Conservation (phyloP, 2,329 filamentous ascomycete species). For the Tolypocladium sp. region DNA sequence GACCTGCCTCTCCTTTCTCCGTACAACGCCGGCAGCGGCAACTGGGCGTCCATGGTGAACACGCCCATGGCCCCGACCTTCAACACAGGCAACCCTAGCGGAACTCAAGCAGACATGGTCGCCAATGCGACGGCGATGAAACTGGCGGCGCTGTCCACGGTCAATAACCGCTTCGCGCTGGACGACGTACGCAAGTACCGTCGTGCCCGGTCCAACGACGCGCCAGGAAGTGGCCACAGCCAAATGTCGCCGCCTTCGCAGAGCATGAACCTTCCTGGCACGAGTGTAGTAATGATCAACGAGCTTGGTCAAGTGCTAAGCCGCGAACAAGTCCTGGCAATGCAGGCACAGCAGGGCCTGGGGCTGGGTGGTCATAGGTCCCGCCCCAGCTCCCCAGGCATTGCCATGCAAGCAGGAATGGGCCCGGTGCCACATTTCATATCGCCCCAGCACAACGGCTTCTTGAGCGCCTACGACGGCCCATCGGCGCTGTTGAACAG, state of each 20-base stretch:
- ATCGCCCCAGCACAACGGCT: conserved; percentile 90
- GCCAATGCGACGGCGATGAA: conserved; percentile 99
- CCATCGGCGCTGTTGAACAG: conserved; percentile 60
- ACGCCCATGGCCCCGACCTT: conserved; percentile 93
- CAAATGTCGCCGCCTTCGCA: conserved; percentile 60
- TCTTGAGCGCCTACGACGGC: conserved; percentile 79
- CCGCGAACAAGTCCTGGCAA: conserved; percentile 72
- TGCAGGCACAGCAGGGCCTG: conserved; percentile 61
- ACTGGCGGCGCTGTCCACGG: conserved; percentile 87
- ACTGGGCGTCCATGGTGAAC: conserved; percentile 98
- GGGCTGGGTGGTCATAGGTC: conserved; percentile 64
- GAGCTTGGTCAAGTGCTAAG: conserved; percentile 83
- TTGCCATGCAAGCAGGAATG: conserved; percentile 65
- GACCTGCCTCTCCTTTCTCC: conserved; percentile 84
- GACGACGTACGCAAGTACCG: conserved; percentile 97
- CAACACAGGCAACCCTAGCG: conserved; percentile 40
- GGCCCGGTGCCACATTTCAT: conserved; percentile 61
- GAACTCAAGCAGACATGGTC: conserved; percentile 88
- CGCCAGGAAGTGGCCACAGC: conserved; percentile 50
- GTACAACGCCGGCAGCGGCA: conserved; percentile 69
- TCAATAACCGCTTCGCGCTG: conserved; percentile 94
- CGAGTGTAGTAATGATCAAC: conserved; percentile 89
- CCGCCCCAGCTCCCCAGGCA: conserved; percentile 79
- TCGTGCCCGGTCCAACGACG: conserved; percentile 81
- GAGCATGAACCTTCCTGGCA: conserved; percentile 52